phyloP scores from a whole-genome alignment of 306 rosid genomes.

The Fragaria ananassa region DNA sequence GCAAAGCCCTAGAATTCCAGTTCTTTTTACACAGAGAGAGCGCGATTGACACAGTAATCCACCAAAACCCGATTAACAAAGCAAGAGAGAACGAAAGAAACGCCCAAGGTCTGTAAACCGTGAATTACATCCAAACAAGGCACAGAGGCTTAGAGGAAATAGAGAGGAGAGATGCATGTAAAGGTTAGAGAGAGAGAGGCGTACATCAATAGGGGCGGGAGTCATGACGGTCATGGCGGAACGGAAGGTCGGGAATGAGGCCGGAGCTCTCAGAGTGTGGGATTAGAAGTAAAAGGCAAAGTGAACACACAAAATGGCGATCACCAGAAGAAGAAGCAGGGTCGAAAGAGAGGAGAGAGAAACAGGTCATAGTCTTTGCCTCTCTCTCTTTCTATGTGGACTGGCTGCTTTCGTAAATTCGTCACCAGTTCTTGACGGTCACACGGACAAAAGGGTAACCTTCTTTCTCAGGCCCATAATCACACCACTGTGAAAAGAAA shows the following conservation, averaged over 20 bases:
- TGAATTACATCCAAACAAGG: constrained; percentile 15
- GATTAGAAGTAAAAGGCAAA: background rate
- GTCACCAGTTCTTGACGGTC: background rate
- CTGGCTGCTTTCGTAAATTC: background rate
- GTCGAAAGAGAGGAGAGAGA: background rate
- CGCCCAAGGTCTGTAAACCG: constrained; percentile 18
- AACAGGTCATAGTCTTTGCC: background rate
- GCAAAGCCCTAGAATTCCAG: constrained; percentile 39
- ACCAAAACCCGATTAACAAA: background rate
- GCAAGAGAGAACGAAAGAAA: constrained; percentile 11
- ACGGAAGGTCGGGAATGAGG: background rate
- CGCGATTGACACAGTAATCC: constrained; percentile 18
- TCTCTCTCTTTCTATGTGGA: background rate
- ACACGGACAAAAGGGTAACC: background rate
- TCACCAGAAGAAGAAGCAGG: constrained; percentile 10
- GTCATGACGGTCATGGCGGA: constrained; percentile 63
- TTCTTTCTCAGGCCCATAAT: background rate
- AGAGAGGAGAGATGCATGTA: background rate
- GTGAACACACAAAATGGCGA: constrained; percentile 12
- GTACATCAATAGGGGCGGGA: constrained; percentile 80
- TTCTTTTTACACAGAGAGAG: background rate
- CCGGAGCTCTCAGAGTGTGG: background rate
- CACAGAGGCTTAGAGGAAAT: background rate
- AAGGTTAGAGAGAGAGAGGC: constrained; percentile 20
- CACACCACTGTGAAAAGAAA: too few species aligned